Percentiles rank a stretch among this genome's conserved stretches.
Evolutionary conservation across 2,329 filamentous ascomycete species (phyloP).

Genomic region (Apiospora marii): DNA sequence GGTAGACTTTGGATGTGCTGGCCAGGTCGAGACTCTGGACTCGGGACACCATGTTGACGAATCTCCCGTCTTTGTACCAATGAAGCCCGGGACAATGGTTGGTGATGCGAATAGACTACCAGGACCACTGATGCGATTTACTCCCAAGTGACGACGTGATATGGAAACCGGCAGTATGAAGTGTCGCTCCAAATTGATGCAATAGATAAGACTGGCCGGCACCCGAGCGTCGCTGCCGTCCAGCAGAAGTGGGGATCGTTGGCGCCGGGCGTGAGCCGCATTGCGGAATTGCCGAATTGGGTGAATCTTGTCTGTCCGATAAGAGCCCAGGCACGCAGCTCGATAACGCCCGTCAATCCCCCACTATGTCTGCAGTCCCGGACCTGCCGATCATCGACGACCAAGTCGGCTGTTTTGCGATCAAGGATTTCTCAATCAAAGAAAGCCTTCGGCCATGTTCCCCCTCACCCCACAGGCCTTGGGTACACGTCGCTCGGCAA

Average conservation of each 20-base stretch:
- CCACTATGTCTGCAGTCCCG: not conserved
- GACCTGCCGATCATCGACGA: not conserved
- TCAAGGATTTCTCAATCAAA: too few relatives aligned
- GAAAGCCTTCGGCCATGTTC: too few relatives aligned
- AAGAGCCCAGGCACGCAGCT: not conserved
- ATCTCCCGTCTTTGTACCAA: not conserved
- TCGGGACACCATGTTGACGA: not conserved
- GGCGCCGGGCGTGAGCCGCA: not conserved
- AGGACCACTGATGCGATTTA: not conserved
- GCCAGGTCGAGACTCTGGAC: conserved; percentile 29
- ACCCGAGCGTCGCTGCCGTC: not conserved
- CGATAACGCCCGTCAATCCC: not conserved
- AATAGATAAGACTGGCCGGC: not conserved
- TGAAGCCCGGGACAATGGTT: not conserved
- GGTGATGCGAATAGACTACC: not conserved
- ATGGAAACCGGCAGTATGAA: not conserved
- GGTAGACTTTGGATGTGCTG: conserved; percentile 32
- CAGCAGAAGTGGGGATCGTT: not conserved
- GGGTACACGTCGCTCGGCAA: not conserved
- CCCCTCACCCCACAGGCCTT: not conserved
- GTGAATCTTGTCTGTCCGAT: not conserved
- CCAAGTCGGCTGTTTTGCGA: too few relatives aligned
- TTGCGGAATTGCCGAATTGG: not conserved
- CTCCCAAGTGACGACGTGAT: not conserved
- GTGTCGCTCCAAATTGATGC: not conserved